A percentile compares a stretch with the other conserved stretches of the same genome.
These are phyloP conservation scores for Plasmopara viticola DNA, from an alignment of 352 stramenopile genomes.

Conservation along the genomic window DNA sequence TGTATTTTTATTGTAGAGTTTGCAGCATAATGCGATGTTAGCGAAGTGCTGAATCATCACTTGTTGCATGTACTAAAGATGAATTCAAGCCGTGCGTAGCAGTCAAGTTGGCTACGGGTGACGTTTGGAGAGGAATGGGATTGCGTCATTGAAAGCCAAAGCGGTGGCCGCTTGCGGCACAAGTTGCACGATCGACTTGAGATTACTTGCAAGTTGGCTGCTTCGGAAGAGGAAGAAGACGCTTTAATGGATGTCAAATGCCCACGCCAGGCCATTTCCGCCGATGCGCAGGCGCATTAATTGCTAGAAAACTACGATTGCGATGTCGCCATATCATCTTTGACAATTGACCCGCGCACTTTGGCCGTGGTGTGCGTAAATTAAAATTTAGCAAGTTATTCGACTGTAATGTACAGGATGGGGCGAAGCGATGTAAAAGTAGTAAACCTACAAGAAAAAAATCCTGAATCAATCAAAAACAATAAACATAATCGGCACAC, in stretches of 20 bases:
- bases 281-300: constrained; percentile 61
- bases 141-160: constrained; percentile 26
- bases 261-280: constrained; percentile 38
- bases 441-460: no score
- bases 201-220: constrained; percentile 6
- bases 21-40: constrained; percentile 37
- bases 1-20: no score
- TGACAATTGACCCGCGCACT: constrained; percentile 34
- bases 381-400: neutral
- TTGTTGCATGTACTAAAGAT: constrained; percentile 53
- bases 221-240: constrained; percentile 16
- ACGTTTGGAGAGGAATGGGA: neutral
- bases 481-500: constrained; percentile 17
- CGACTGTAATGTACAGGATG: constrained; percentile 14
- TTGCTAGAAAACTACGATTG: no score
- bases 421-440: no score
- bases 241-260: constrained; percentile 13
- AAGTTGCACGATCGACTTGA: constrained; percentile 18
- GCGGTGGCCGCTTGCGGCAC: constrained; percentile 34
- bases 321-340: constrained; percentile 59
- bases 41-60: constrained; percentile 50
- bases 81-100: constrained; percentile 43
- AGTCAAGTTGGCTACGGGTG: constrained; percentile 17
- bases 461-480: constrained; percentile 59
- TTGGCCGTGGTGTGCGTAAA: constrained; percentile 19